Evolutionary conservation across 2,329 filamentous ascomycete species (phyloP).

Genomic region (Fonsecaea monophora): DNA sequence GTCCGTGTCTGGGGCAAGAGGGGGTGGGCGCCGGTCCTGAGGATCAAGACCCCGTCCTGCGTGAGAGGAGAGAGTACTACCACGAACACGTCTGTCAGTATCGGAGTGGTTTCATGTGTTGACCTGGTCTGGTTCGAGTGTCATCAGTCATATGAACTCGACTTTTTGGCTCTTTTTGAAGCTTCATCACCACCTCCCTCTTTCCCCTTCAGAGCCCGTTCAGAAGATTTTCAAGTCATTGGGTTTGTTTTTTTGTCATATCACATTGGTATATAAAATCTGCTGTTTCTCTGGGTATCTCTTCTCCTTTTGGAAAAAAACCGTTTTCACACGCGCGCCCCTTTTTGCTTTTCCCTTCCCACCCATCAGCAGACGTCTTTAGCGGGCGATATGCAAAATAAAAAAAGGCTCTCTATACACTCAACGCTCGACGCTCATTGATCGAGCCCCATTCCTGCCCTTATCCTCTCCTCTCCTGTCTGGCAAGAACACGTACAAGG

Average conservation of each 20-base stretch:
- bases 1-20: not conserved
- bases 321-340: not conserved
- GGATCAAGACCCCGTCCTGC: conserved; percentile 1
- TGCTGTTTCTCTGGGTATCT: not conserved
- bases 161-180: not conserved
- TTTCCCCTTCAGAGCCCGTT: too few relatives aligned
- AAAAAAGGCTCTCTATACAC: not conserved
- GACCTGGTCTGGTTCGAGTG: not conserved
- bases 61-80: conserved; percentile 22
- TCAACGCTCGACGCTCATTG: not conserved
- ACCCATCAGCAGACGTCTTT: not conserved
- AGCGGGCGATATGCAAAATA: not conserved
- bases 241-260: not conserved
- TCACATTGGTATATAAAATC: not conserved
- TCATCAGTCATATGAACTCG: not conserved
- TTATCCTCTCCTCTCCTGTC: not conserved
- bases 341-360: not conserved
- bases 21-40: too few relatives aligned
- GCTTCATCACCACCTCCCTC: not conserved
- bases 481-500: not conserved
- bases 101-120: conserved; percentile 28
- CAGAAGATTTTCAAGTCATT: too few relatives aligned
- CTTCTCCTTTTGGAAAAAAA: not conserved
- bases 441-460: not conserved
- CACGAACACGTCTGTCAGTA: conserved; percentile 33